phyloP scores from a whole-genome alignment of 306 rosid genomes.

The Adenanthera pavonina region DNA sequence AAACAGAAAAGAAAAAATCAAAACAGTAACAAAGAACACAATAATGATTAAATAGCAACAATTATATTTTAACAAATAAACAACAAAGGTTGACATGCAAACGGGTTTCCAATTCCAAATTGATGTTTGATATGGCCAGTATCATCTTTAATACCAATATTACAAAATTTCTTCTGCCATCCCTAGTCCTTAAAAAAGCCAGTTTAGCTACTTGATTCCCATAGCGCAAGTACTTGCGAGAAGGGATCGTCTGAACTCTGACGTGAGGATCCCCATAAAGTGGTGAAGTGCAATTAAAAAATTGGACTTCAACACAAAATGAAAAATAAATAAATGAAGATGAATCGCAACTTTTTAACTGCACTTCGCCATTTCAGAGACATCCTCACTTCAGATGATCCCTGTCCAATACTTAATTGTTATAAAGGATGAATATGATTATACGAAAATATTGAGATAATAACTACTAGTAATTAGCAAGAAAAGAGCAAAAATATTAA shows the following conservation, averaged over 20 bases:
- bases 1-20: background rate
- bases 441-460: conserved; percentile 14
- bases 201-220: conserved; percentile 29
- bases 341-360: no score
- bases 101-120: background rate
- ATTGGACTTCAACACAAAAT: no score
- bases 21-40: background rate
- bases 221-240: conserved; percentile 5
- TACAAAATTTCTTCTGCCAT: conserved; percentile 1
- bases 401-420: background rate
- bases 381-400: no score
- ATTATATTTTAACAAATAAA: background rate
- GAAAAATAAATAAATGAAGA: no score
- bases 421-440: background rate
- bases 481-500: conserved; percentile 26
- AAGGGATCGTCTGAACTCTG: background rate
- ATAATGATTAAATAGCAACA: background rate
- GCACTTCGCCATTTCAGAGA: no score
- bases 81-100: conserved; percentile 10
- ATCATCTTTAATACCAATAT: conserved; percentile 11
- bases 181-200: conserved; percentile 10
- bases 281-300: no score
- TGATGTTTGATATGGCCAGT: background rate
- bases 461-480: background rate
- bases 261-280: no score